Evolutionary conservation across 164 flowering plant species (phyloP), one percentile per base, ranked within the genome.

Genomic region (Stephania japonica): DNA sequence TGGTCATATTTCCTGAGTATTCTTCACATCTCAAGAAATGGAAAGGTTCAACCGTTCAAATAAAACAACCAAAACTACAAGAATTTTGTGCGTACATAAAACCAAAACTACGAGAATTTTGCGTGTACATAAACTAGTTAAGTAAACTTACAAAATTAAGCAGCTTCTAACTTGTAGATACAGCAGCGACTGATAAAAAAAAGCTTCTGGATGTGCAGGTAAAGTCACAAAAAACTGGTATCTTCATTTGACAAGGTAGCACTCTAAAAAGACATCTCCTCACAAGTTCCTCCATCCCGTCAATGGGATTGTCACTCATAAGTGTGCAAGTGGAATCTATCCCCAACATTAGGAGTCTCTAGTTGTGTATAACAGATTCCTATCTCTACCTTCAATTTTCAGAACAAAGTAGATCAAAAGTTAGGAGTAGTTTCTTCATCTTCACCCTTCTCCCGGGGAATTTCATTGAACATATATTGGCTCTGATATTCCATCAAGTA

Each of bases 401-500:
- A 59, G 21, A n/a, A 21, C 25, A n/a, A 59, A 59, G 53, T 24
- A 72, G 26, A 19, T 72, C 78, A 81, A 21, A 75, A 69, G 25
- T 66, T 72, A 10, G 84, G 81, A 76, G 76, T 78, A 44, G 76
- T 75, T 43, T 75, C 63, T 59, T 83, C 90, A 32, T 84, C 90
- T 70, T 82, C 92, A 12, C 78, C 86, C 24, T 69, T 87, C 53
- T 84, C 93, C 62, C 73, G 83, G 0, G 83, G 81, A 50, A 78
- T 80, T 72, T 91, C 93, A 75, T 76, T 94, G 81, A 91, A 91
- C 97, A 92, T 91, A 80, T 89, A 94, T 78, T 94, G 87, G 66
- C 78, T 86, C 78, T 92, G 97, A 83, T 86, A 94, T 79, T 94
- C 99, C 87, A 90, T 87, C 81, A 94, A 76, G 79, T 91, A 92